These are phyloP conservation scores for Claviceps africana DNA, from an alignment of 2,329 filamentous ascomycete species.

Conservation along the genomic window DNA sequence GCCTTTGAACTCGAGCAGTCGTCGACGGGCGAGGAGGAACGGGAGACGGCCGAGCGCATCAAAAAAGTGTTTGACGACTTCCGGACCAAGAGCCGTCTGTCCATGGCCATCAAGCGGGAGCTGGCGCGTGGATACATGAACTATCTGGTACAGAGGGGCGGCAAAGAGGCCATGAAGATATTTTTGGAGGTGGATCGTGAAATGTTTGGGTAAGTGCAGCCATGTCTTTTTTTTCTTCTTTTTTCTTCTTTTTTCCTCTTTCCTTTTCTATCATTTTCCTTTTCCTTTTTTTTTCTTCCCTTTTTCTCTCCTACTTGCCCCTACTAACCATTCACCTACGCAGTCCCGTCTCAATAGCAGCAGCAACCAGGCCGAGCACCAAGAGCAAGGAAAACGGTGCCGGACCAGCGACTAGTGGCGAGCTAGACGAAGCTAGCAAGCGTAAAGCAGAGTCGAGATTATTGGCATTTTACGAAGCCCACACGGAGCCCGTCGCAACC, in stretches of 20 bases:
- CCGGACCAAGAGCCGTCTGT: conserved; percentile 57
- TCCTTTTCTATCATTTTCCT: no score
- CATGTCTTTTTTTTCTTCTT: neutral
- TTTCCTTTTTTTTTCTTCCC: neutral
- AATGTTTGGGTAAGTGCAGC: conserved; percentile 58
- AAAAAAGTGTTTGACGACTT: conserved; percentile 69
- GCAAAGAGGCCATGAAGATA: conserved; percentile 71
- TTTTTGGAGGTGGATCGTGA: conserved; percentile 74
- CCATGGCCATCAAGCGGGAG: conserved; percentile 53
- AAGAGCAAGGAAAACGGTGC: conserved; percentile 33
- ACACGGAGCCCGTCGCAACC: conserved; percentile 30
- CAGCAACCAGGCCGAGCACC: conserved; percentile 6
- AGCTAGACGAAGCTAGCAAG: conserved; percentile 37
- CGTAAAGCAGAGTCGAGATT: conserved; percentile 37
- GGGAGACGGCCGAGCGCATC: conserved; percentile 56
- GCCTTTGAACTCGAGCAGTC: conserved; percentile 80
- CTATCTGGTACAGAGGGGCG: conserved; percentile 72
- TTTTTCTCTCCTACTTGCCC: no score
- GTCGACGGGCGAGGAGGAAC: conserved; percentile 48
- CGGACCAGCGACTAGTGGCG: conserved; percentile 14
- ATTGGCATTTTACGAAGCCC: conserved; percentile 39
- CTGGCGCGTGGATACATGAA: conserved; percentile 66
- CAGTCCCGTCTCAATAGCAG: conserved; percentile 12
- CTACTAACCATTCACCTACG: neutral
- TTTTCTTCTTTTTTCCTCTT: no score